A percentile compares a stretch with the other conserved stretches of the same genome.
Evolutionary conservation across 805 yeast species (phyloP).

Genomic region (Ogataea neopini): DNA sequence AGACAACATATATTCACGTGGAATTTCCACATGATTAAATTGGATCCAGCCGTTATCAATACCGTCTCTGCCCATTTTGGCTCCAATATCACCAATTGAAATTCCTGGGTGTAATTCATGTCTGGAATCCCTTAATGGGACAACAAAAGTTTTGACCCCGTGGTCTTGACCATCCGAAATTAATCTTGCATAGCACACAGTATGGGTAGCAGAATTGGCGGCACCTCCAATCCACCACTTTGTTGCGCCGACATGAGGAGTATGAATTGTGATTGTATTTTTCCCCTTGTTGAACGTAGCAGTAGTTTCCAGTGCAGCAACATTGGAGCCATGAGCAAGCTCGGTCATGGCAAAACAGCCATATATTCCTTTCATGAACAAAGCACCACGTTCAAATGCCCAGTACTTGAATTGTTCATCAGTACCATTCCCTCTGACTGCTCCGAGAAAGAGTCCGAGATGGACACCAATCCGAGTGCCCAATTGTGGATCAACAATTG

Average conservation of each 20-base stretch:
- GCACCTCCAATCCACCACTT: conserved; percentile 99
- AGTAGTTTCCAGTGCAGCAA: conserved; percentile 90
- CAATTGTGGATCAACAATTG: conserved; percentile 74
- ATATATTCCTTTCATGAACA: conserved; percentile 58
- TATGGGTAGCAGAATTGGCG: conserved; percentile 89
- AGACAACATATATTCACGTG: conserved; percentile 79
- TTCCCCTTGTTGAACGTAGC: conserved; percentile 70
- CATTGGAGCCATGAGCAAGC: conserved; percentile 91
- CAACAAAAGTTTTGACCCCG: conserved; percentile 91
- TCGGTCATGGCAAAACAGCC: conserved; percentile 97
- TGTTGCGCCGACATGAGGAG: conserved; percentile 91
- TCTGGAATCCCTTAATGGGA: conserved; percentile 77
- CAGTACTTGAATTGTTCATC: conserved; percentile 80
- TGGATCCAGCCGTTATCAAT: conserved; percentile 98
- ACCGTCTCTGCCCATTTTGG: conserved; percentile 95
- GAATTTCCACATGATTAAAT: conserved; percentile 79
- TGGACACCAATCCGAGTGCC: conserved; percentile 87
- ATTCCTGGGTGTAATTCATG: conserved; percentile 80
- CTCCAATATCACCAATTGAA: conserved; percentile 87
- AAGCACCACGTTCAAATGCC: conserved; percentile 70
- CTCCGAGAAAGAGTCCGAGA: conserved; percentile 78
- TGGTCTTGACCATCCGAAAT: conserved; percentile 81
- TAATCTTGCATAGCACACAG: conserved; percentile 81
- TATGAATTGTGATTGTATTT: conserved; percentile 73
- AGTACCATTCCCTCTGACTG: conserved; percentile 87